Evolutionary conservation across 2,329 filamentous ascomycete genomes (phyloP).

Genomic region (Cladophialophora bantiana): DNA sequence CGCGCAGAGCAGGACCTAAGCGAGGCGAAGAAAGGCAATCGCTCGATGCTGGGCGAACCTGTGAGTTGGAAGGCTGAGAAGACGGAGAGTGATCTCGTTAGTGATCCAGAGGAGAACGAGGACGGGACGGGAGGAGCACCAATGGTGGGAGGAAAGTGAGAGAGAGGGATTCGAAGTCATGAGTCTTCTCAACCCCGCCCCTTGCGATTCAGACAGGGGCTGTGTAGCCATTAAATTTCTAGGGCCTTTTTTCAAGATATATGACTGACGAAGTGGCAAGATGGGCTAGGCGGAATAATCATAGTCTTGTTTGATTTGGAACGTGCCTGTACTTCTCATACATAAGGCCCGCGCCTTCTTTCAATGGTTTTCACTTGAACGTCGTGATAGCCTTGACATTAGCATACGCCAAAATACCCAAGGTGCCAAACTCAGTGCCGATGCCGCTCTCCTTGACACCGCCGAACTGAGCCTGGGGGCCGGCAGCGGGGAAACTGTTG

Average conservation of each 20-base stretch:
- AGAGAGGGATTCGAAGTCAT: slow-evolving; percentile 32
- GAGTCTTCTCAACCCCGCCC: background rate
- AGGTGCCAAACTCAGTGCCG: slow-evolving; percentile 48
- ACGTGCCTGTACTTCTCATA: background rate
- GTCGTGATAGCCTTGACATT: slow-evolving; percentile 29
- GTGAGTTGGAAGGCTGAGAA: slow-evolving; percentile 52
- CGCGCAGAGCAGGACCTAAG: slow-evolving; percentile 19
- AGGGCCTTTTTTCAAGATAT: too few species aligned
- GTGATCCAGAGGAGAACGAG: slow-evolving; percentile 37
- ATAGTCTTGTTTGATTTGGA: background rate
- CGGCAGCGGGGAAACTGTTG: slow-evolving; percentile 70
- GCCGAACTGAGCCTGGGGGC: slow-evolving; percentile 74
- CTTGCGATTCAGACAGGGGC: too few species aligned
- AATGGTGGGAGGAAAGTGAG: slow-evolving; percentile 21
- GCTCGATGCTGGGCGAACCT: slow-evolving; percentile 51
- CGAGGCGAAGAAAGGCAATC: slow-evolving; percentile 42
- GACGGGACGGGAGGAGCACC: slow-evolving; percentile 13
- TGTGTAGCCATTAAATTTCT: too few species aligned
- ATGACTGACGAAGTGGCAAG: too few species aligned
- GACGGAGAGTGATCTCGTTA: slow-evolving; percentile 44
- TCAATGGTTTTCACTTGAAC: too few species aligned
- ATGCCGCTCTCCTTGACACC: slow-evolving; percentile 70
- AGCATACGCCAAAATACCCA: slow-evolving; percentile 28
- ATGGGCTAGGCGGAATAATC: background rate
- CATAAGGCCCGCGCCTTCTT: background rate